Conservation (phyloP, 108 stramenopile genomes). For the Fragilariopsis cylindrus region DNA sequence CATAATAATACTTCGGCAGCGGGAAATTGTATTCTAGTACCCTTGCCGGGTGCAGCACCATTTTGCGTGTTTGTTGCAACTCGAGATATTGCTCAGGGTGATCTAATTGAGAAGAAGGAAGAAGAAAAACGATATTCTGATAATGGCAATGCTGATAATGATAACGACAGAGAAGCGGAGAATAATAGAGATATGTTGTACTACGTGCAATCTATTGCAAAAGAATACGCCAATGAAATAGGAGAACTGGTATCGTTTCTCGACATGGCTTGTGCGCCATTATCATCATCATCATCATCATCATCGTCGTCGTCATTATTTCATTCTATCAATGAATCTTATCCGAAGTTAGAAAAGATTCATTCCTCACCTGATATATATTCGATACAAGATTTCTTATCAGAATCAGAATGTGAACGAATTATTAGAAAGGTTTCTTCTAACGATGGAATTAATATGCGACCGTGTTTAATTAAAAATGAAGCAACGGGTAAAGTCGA, state of each 20-base stretch:
- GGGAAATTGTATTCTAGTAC: background rate
- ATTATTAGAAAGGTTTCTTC: slow-evolving; percentile 40
- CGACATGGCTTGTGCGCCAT: slow-evolving; percentile 35
- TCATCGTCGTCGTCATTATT: background rate
- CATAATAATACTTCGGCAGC: background rate
- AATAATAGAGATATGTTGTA: too few relatives aligned
- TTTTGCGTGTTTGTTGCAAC: slow-evolving; percentile 44
- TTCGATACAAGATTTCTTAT: slow-evolving; percentile 41
- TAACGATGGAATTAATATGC: background rate
- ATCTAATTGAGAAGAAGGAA: slow-evolving; percentile 21
- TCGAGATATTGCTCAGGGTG: slow-evolving; percentile 33
- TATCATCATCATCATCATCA: background rate
- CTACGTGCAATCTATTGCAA: too few relatives aligned
- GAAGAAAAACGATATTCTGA: background rate
- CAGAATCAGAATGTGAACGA: slow-evolving; percentile 47
- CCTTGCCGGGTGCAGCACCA: slow-evolving; percentile 39
- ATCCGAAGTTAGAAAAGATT: slow-evolving; percentile 39
- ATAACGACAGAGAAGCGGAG: too few relatives aligned
- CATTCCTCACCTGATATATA: slow-evolving; percentile 45
- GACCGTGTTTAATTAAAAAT: slow-evolving; percentile 17
- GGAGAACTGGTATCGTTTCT: slow-evolving; percentile 36
- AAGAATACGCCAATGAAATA: slow-evolving; percentile 21
- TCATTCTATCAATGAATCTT: slow-evolving; percentile 9
- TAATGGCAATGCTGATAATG: background rate
- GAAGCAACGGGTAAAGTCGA: slow-evolving; percentile 40